Base-by-base conservation (phyloP, 2,329 filamentous ascomycete genomes). In the Colletotrichum sp. region DNA sequence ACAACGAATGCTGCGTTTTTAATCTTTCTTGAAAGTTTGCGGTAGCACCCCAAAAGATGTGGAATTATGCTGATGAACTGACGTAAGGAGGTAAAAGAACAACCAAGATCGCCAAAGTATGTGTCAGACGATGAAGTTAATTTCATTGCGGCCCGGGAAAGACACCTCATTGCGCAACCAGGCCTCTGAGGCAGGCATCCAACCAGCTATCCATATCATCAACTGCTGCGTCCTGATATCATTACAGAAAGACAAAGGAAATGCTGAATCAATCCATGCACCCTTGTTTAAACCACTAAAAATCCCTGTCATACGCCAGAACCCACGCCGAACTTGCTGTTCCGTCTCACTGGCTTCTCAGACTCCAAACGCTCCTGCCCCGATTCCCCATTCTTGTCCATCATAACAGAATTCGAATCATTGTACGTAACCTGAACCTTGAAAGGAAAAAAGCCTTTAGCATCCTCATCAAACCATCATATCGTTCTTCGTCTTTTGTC, bases 401-500 rank as follows among this genome's bases (percentile, higher is more conserved):
- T 69, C 64, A 63, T 57, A 6, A 63, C 18, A n/a, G 71, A 69
- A 8, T 49, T 34, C 10, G 62, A 59, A 57, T 69, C 57, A 32
- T 73, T 34, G 30, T 69, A 73, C 24, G 65, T 69, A 15, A 73
- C 71, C 18, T 69, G 64, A 16, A 69, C 71, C 71, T 73, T 36
- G 8, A 26, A 28, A 59, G 0, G 2, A 52, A 52, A 52, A 1
- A 57, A 64, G 3, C 7, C 28, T n/a, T 71, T 65, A 71, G 69
- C 21, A 7, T 55, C 16, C 12, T 57, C 28, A 57, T 55, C 28
- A 65, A 65, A 30, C 28, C 30, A 57, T 39, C 8, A 30, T 6
- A 26, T 36, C 67, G 2, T 30, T 26, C 59, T 18, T 36, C 26
- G 21, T 26, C 26, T 63, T 64, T 15, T 49, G 36, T 63, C 69